These are phyloP conservation scores for Xylaria flabelliformis DNA, from an alignment of 495 filamentous ascomycete species.

Conservation along the genomic window DNA sequence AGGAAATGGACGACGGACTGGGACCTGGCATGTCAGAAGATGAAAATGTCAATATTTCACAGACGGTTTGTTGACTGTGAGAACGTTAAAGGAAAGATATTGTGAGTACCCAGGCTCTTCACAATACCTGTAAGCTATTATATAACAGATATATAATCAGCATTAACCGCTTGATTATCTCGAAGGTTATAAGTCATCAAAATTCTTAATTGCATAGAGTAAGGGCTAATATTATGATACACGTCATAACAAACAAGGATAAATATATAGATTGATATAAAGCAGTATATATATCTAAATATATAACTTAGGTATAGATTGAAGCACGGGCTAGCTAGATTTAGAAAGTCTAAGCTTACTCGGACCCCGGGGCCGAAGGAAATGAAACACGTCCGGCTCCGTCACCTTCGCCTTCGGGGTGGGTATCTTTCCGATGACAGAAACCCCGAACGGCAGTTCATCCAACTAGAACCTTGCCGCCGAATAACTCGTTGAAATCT, in stretches of 20 bases:
- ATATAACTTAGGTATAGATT: too few species aligned
- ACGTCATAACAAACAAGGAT: too few species aligned
- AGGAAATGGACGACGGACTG: slow-evolving; percentile 60
- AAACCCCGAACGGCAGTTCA: slow-evolving; percentile 42
- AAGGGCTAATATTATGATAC: too few species aligned
- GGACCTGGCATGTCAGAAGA: slow-evolving; percentile 53
- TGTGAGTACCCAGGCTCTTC: neutral
- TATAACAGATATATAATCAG: neutral
- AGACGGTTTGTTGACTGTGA: slow-evolving; percentile 37
- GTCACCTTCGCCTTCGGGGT: slow-evolving; percentile 39
- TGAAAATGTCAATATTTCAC: slow-evolving; percentile 50
- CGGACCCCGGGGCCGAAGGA: slow-evolving; percentile 38
- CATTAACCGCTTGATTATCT: neutral
- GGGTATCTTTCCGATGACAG: slow-evolving; percentile 42
- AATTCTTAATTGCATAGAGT: too few species aligned
- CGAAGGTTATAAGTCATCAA: too few species aligned
- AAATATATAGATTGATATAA: too few species aligned
- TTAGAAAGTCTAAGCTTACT: too few species aligned
- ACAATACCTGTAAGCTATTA: neutral
- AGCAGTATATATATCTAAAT: too few species aligned
- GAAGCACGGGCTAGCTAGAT: too few species aligned
- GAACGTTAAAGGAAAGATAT: neutral
- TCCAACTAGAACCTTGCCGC: slow-evolving; percentile 38
- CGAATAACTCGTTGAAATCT: slow-evolving; percentile 51
- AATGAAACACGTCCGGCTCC: slow-evolving; percentile 49